phyloP scores from a whole-genome alignment of 1,139 yeast genomes.

The Trichomonascaceae sp. region DNA sequence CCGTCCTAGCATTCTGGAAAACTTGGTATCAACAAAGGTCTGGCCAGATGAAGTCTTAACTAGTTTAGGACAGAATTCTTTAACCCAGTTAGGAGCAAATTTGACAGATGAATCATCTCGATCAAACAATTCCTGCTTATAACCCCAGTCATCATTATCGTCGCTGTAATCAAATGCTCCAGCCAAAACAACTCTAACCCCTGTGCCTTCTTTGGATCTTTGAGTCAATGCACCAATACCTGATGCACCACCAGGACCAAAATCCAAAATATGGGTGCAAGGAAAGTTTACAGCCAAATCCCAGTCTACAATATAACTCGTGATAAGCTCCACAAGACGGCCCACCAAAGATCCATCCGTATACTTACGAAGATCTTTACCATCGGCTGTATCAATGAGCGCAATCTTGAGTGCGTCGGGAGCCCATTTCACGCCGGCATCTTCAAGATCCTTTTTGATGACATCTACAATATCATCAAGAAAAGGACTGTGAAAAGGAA shows the following conservation, averaged over 20 bases:
- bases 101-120: constrained; percentile 57
- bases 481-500: constrained; percentile 95
- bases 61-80: constrained; percentile 80
- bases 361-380: constrained; percentile 62
- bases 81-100: constrained; percentile 87
- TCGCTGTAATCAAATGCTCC: constrained; percentile 73
- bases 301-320: constrained; percentile 91
- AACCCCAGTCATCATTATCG: constrained; percentile 79
- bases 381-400: constrained; percentile 85
- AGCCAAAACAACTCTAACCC: constrained; percentile 88
- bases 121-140: constrained; percentile 91
- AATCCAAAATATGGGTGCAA: constrained; percentile 86
- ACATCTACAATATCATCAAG: constrained; percentile 63
- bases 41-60: constrained; percentile 61
- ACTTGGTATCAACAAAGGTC: constrained; percentile 80
- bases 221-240: constrained; percentile 95
- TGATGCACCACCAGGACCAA: constrained; percentile 98
- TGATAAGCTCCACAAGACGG: constrained; percentile 74
- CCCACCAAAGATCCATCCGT: constrained; percentile 47
- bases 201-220: constrained; percentile 98
- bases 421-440: constrained; percentile 52
- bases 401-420: constrained; percentile 63
- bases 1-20: constrained; percentile 85
- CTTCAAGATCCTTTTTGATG: constrained; percentile 59
- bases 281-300: constrained; percentile 75